Conservation (phyloP, 1,284 basidiomycete species). For the Chiua sp. region DNA sequence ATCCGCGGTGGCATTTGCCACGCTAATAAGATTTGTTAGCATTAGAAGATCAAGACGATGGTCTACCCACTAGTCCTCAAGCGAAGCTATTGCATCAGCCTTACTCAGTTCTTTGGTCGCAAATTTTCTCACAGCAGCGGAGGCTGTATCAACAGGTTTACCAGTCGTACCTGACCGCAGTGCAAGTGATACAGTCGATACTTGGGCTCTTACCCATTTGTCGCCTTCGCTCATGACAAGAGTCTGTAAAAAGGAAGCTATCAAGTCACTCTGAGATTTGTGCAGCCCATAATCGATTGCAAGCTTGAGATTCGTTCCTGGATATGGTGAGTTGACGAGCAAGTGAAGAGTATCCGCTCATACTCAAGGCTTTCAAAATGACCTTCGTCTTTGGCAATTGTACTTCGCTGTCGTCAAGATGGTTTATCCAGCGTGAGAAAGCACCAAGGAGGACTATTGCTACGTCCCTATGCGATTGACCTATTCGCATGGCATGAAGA, state of each 20-base stretch:
- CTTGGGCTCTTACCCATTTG: constrained; percentile 72
- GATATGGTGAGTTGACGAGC: constrained; percentile 15
- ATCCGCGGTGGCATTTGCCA: constrained; percentile 82
- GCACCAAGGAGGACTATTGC: constrained; percentile 79
- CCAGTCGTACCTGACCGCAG: constrained; percentile 65
- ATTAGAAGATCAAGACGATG: background rate
- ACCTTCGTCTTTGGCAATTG: constrained; percentile 64
- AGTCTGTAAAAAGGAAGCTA: constrained; percentile 83
- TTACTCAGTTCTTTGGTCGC: constrained; percentile 79
- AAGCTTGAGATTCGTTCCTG: constrained; percentile 79
- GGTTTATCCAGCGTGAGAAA: constrained; percentile 81
- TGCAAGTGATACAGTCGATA: constrained; percentile 62
- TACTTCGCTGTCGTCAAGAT: constrained; percentile 75
- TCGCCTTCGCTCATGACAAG: constrained; percentile 89
- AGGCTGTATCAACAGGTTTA: constrained; percentile 71
- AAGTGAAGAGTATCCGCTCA: constrained; percentile 25
- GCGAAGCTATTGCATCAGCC: constrained; percentile 72
- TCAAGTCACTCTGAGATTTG: constrained; percentile 76
- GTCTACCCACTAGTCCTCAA: constrained; percentile 79
- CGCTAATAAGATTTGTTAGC: constrained; percentile 43
- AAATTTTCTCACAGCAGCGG: constrained; percentile 71
- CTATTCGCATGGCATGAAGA: constrained; percentile 82
- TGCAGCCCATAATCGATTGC: constrained; percentile 84
- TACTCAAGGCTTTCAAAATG: constrained; percentile 76
- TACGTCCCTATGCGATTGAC: constrained; percentile 73